phyloP scores from a whole-genome alignment of 257 asterid genomes.

The Fraxinus cuspidata region DNA sequence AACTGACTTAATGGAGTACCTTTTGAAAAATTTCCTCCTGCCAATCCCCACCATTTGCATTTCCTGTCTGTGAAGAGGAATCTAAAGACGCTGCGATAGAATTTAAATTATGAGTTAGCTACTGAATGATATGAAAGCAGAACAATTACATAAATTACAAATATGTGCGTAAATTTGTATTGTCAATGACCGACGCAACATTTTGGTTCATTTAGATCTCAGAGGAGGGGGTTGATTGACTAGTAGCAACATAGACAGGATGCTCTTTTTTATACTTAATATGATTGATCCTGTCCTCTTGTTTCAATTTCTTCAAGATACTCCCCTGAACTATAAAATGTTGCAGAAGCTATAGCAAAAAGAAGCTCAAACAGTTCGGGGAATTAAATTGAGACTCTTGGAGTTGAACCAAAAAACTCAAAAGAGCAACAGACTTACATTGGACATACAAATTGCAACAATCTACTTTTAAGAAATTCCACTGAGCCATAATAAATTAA shows the following conservation, averaged over 20 bases:
- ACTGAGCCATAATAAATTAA: not conserved
- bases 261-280: slow-evolving; percentile 10
- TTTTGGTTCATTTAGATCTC: slow-evolving; percentile 14
- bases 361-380: not conserved
- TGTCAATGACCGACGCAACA: slow-evolving; percentile 20
- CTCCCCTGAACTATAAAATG: not conserved
- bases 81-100: slow-evolving; percentile 69
- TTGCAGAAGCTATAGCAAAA: not conserved
- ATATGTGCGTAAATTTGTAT: slow-evolving; percentile 1
- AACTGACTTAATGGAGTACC: slow-evolving; percentile 44
- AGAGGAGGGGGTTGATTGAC: slow-evolving; percentile 12
- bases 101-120: slow-evolving; percentile 26
- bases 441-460: not conserved
- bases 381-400: not conserved
- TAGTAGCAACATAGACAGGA: slow-evolving; percentile 15
- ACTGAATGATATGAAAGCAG: slow-evolving; percentile 18
- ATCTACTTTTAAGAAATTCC: not conserved
- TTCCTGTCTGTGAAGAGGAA: slow-evolving; percentile 83
- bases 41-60: slow-evolving; percentile 74
- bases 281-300: not conserved
- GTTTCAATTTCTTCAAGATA: not conserved
- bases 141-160: slow-evolving; percentile 9
- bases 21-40: slow-evolving; percentile 92
- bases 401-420: not conserved
- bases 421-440: not conserved